These are phyloP conservation scores for Alternaria metachromatica DNA, from an alignment of 2,329 filamentous ascomycete genomes.

Conservation along the genomic window DNA sequence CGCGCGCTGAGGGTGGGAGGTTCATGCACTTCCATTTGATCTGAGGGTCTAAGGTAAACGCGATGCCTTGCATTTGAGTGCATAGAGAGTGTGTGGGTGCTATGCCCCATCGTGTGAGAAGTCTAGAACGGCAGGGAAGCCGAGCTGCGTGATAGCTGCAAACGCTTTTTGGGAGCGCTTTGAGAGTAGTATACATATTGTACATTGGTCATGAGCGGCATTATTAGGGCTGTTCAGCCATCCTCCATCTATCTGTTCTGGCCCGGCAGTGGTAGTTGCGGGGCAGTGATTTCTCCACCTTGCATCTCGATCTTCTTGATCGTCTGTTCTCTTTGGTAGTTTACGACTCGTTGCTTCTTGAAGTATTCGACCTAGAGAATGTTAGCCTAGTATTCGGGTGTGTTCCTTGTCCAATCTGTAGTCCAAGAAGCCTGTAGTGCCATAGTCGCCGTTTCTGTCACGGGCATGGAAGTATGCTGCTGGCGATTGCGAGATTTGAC, in stretches of 20 bases:
- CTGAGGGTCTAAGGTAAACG: background rate
- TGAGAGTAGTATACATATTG: constrained; percentile 12
- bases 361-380: constrained; percentile 84
- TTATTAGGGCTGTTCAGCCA: constrained; percentile 2
- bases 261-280: constrained; percentile 40
- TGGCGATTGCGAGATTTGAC: constrained; percentile 44
- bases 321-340: constrained; percentile 82
- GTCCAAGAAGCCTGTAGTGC: background rate
- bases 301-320: constrained; percentile 52
- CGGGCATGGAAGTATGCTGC: background rate
- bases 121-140: background rate
- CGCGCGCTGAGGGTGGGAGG: background rate
- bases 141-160: background rate
- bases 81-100: background rate
- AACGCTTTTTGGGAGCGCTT: background rate
- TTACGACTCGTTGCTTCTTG: constrained; percentile 93
- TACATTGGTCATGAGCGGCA: constrained; percentile 17
- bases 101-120: background rate
- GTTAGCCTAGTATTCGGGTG: constrained; percentile 12
- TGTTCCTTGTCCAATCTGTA: background rate
- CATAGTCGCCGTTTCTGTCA: background rate
- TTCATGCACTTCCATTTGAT: background rate
- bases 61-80: background rate
- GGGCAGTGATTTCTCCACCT: constrained; percentile 47
- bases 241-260: constrained; percentile 15